Conservation (phyloP, 2,329 filamentous ascomycete species). For the Calonectria montana region DNA sequence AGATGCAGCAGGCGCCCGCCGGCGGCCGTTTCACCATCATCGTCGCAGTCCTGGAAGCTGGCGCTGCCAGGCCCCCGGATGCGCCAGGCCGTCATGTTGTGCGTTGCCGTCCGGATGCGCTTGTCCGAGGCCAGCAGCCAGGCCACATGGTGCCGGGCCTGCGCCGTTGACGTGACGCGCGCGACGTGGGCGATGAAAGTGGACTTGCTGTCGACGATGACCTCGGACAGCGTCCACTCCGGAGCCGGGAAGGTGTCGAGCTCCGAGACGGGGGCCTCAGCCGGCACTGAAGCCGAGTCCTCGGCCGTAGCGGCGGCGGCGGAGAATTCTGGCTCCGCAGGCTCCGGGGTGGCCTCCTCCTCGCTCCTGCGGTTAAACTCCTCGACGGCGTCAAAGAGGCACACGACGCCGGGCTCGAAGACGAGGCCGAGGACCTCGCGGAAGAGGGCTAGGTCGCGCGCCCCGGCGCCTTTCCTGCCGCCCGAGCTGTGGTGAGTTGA, state of each 20-base stretch:
- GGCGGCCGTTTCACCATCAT: slow-evolving; percentile 95
- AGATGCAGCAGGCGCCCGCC: slow-evolving; percentile 87
- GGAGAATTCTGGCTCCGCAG: slow-evolving; percentile 34
- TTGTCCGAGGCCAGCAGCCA: slow-evolving; percentile 86
- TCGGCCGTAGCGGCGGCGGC: slow-evolving; percentile 33
- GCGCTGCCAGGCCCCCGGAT: slow-evolving; percentile 70
- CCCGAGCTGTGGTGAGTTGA: slow-evolving; percentile 86
- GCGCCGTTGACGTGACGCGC: slow-evolving; percentile 72
- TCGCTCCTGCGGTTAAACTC: slow-evolving; percentile 66
- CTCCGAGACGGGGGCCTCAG: slow-evolving; percentile 35
- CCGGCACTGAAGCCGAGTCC: neutral
- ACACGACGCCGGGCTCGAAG: slow-evolving; percentile 81
- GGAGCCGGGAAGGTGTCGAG: slow-evolving; percentile 37
- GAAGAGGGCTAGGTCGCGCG: slow-evolving; percentile 76
- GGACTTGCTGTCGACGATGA: slow-evolving; percentile 84
- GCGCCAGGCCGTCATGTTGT: slow-evolving; percentile 96
- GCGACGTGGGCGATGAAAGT: slow-evolving; percentile 86
- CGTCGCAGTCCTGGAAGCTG: slow-evolving; percentile 89
- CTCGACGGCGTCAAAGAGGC: slow-evolving; percentile 92
- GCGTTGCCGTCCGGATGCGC: slow-evolving; percentile 86
- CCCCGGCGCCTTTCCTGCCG: slow-evolving; percentile 77
- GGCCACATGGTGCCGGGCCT: slow-evolving; percentile 77
- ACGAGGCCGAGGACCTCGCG: slow-evolving; percentile 73
- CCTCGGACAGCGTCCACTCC: slow-evolving; percentile 79
- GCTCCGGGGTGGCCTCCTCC: slow-evolving; percentile 42